Conservation (phyloP, 1,284 basidiomycete genomes). For the Cutaneotrichosporon cyanovorans region DNA sequence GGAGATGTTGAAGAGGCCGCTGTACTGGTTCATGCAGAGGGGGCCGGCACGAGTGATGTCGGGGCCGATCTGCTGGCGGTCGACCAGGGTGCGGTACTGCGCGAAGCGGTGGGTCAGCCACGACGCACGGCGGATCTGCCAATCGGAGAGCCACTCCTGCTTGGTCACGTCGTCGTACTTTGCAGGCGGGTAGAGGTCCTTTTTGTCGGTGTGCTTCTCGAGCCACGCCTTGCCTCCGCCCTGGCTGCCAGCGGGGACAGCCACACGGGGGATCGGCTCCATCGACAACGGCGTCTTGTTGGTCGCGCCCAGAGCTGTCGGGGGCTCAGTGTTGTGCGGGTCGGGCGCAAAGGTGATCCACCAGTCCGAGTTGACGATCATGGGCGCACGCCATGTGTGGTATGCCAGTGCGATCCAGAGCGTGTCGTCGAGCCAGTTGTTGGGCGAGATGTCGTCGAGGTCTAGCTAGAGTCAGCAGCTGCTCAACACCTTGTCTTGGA, state of each 20-base stretch:
- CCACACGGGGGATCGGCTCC: conserved; percentile 21
- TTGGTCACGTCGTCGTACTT: conserved; percentile 35
- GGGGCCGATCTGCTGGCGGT: conserved; percentile 49
- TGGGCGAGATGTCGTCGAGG: conserved; percentile 72
- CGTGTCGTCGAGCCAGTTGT: conserved; percentile 94
- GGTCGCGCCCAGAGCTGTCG: conserved; percentile 20
- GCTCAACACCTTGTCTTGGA: neutral
- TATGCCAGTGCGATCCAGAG: conserved; percentile 89
- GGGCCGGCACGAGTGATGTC: conserved; percentile 52
- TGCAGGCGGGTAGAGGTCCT: conserved; percentile 29
- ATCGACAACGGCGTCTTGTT: conserved; percentile 14
- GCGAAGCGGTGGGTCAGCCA: conserved; percentile 72
- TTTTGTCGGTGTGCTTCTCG: conserved; percentile 47
- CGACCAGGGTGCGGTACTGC: conserved; percentile 65
- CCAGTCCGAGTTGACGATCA: conserved; percentile 93
- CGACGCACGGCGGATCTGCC: conserved; percentile 79
- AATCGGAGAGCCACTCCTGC: conserved; percentile 57
- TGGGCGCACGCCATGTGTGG: conserved; percentile 77
- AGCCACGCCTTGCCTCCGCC: conserved; percentile 44
- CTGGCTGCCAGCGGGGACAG: conserved; percentile 22
- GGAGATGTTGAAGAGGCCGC: conserved; percentile 64
- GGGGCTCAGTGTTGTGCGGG: conserved; percentile 44
- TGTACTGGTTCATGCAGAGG: conserved; percentile 55
- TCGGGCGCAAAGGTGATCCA: conserved; percentile 75
- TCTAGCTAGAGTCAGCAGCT: conserved; percentile 48